Percentiles rank a stretch among this genome's conserved stretches.
These are phyloP conservation scores for Euphorbia tirucalli DNA, from an alignment of 345 rosid species.

Conservation along the genomic window DNA sequence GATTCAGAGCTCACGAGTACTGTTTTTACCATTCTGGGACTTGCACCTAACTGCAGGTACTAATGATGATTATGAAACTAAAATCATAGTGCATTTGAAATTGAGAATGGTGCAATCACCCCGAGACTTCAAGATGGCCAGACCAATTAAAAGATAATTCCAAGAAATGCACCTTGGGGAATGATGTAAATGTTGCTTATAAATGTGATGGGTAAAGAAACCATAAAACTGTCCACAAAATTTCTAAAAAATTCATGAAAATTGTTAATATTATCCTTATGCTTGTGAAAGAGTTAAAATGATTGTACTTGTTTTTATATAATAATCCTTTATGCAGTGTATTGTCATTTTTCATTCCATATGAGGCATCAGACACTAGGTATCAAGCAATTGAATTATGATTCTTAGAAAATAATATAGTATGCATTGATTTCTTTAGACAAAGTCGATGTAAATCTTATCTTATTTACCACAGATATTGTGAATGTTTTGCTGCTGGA, in stretches of 20 bases:
- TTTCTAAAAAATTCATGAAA: too few relatives aligned
- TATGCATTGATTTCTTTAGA: neutral
- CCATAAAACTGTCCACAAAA: too few relatives aligned
- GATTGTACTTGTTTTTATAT: neutral
- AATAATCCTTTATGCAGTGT: neutral
- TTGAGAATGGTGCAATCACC: neutral
- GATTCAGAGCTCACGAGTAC: neutral
- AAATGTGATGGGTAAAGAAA: too few relatives aligned
- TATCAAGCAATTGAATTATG: too few relatives aligned
- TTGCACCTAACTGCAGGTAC: neutral
- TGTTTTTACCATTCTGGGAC: neutral
- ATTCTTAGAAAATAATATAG: neutral
- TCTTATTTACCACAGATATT: constrained; percentile 45
- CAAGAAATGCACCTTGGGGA: neutral
- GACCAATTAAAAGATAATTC: neutral
- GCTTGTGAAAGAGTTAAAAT: neutral
- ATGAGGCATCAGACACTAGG: neutral
- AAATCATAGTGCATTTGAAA: neutral
- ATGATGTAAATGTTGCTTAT: too few relatives aligned
- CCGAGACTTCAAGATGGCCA: neutral
- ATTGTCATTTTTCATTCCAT: neutral
- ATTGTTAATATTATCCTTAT: neutral
- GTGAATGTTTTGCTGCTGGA: constrained; percentile 88
- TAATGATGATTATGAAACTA: neutral
- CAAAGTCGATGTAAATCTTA: constrained; percentile 20